These are phyloP conservation scores for Septoria linicola DNA, from an alignment of 2,329 filamentous ascomycete species.

Conservation along the genomic window DNA sequence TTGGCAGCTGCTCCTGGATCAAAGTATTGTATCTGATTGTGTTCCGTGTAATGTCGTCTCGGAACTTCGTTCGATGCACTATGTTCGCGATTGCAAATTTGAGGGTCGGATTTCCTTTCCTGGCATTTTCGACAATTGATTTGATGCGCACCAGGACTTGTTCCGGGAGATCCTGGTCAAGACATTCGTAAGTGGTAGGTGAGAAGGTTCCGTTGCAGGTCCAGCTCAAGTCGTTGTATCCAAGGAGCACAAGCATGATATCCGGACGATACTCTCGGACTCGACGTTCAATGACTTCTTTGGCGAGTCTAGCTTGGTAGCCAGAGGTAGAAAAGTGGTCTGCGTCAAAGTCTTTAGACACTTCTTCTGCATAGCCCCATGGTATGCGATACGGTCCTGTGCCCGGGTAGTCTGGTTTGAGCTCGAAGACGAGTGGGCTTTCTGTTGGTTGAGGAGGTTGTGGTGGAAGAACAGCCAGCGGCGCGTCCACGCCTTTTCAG, in stretches of 20 bases:
- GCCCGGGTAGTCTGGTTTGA: constrained; percentile 13
- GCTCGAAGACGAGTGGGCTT: background rate
- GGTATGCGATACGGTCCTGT: constrained; percentile 2
- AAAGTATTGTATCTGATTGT: constrained; percentile 25
- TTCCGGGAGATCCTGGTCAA: background rate
- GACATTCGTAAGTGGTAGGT: too few relatives aligned
- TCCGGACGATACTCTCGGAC: constrained; percentile 37
- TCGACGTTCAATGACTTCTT: constrained; percentile 31
- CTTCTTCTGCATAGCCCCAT: constrained; percentile 38
- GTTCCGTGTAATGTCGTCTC: constrained; percentile 23
- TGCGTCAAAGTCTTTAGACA: constrained; percentile 30
- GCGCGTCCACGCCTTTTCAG: constrained; percentile 1
- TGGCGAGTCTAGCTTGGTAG: constrained; percentile 36
- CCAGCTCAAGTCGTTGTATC: constrained; percentile 32
- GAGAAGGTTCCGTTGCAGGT: background rate
- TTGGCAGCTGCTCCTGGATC: constrained; percentile 23
- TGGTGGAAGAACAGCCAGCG: constrained; percentile 24
- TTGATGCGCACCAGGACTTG: constrained; percentile 23
- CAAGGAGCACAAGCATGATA: constrained; percentile 27
- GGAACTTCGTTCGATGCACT: constrained; percentile 21
- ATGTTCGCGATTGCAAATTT: constrained; percentile 26
- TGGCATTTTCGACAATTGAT: constrained; percentile 35
- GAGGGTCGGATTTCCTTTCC: constrained; percentile 30
- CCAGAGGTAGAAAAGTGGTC: constrained; percentile 30
- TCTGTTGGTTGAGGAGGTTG: constrained; percentile 18